Conservation (phyloP, 2,329 filamentous ascomycete species). For the Volutella citrinella region DNA sequence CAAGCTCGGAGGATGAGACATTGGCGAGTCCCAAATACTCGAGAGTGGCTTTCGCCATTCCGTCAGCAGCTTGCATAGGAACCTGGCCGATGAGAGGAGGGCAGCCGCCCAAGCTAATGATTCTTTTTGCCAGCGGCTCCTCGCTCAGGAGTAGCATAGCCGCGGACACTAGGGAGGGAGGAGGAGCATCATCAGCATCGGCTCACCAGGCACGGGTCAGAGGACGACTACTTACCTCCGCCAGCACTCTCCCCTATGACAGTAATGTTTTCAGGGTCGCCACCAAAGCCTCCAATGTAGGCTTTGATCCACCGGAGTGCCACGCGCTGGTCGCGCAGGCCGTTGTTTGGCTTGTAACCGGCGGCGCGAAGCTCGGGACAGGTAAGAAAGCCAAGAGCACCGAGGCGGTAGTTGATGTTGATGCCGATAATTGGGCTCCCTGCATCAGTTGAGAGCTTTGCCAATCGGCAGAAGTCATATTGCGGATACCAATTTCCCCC, state of each 20-base stretch:
- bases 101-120: not conserved
- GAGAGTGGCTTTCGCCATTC: not conserved
- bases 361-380: constrained; percentile 6
- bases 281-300: constrained; percentile 13
- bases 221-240: constrained; percentile 6
- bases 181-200: too few relatives aligned
- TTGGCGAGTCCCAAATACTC: too few relatives aligned
- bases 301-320: constrained; percentile 14
- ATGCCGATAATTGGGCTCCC: constrained; percentile 12
- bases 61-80: not conserved
- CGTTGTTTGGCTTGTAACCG: constrained; percentile 9
- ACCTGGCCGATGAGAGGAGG: not conserved
- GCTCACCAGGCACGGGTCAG: too few relatives aligned
- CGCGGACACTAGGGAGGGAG: constrained; percentile 3
- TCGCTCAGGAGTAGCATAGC: not conserved
- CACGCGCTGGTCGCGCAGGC: constrained; percentile 16
- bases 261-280: constrained; percentile 10
- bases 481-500: constrained; percentile 9
- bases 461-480: constrained; percentile 8
- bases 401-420: constrained; percentile 18
- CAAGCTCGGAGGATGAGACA: too few relatives aligned
- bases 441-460: constrained; percentile 14
- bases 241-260: constrained; percentile 18
- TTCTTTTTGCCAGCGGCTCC: not conserved
- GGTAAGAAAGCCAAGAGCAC: constrained; percentile 14